A percentile compares a stretch with the other conserved stretches of the same genome.
phyloP scores from a whole-genome alignment of 2,329 filamentous ascomycete genomes.

The Colletotrichum orbiculare region DNA sequence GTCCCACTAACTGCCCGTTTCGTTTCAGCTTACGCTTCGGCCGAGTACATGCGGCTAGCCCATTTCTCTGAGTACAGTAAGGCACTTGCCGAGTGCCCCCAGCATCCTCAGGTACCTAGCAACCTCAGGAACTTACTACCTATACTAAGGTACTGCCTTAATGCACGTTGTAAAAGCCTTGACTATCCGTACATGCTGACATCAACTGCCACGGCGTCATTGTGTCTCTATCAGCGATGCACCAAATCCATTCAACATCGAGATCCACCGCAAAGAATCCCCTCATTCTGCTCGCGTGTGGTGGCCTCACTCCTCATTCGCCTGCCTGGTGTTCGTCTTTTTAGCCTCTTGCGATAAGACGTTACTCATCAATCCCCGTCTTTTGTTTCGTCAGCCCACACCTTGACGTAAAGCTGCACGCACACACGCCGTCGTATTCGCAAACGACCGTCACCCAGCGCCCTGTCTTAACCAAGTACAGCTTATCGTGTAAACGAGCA shows the following conservation, averaged over 20 bases:
- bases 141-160: no score
- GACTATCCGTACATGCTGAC: no score
- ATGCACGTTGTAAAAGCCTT: no score
- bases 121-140: no score
- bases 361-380: no score
- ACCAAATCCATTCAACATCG: conserved; percentile 5
- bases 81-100: no score
- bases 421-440: conserved; percentile 11
- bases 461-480: background rate
- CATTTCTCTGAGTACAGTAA: no score
- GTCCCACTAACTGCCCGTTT: conserved; percentile 33
- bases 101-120: no score
- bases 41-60: no score
- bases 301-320: conserved; percentile 4
- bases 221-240: no score
- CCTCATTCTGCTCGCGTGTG: conserved; percentile 10
- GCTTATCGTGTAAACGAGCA: no score
- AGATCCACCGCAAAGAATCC: conserved; percentile 19
- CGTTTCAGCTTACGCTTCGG: background rate
- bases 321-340: background rate
- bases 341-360: no score
- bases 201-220: conserved; percentile 24
- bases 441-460: conserved; percentile 4
- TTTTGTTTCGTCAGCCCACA: conserved; percentile 1
- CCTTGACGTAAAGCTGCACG: conserved; percentile 15